phyloP scores from a whole-genome alignment of 192 early-diverging fungal genomes.

The Podila epicladia region DNA sequence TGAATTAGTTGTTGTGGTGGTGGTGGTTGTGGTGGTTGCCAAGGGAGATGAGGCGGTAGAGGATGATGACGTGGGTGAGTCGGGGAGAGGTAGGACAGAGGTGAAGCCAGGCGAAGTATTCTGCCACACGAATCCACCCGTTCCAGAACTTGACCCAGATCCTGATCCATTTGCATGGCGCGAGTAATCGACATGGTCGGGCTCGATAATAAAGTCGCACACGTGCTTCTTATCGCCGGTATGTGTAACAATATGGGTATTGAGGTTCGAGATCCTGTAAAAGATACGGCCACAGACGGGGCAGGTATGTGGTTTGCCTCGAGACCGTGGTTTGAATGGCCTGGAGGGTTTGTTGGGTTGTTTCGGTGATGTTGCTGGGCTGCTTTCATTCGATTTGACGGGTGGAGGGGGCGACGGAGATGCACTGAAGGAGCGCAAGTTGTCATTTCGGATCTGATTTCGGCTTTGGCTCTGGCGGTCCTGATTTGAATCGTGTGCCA shows the following conservation, averaged over 20 bases:
- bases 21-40: background rate
- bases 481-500: background rate
- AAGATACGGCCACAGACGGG: background rate
- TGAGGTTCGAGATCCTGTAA: background rate
- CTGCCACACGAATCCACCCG: background rate
- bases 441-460: too few relatives aligned
- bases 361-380: background rate
- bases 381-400: background rate
- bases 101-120: background rate
- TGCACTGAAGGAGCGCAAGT: background rate
- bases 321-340: background rate
- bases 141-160: background rate
- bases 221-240: background rate
- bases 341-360: background rate
- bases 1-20: background rate
- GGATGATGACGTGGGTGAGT: background rate
- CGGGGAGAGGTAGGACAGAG: background rate
- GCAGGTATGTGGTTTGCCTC: background rate
- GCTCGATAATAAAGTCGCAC: constrained; percentile 3
- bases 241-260: background rate
- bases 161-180: background rate
- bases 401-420: background rate
- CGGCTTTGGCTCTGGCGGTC: too few relatives aligned
- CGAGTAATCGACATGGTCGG: background rate
- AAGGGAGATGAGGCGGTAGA: background rate